Percentiles rank a stretch among this genome's conserved stretches.
phyloP scores from a whole-genome alignment of 257 asterid genomes.

The Hygrophila difformis region DNA sequence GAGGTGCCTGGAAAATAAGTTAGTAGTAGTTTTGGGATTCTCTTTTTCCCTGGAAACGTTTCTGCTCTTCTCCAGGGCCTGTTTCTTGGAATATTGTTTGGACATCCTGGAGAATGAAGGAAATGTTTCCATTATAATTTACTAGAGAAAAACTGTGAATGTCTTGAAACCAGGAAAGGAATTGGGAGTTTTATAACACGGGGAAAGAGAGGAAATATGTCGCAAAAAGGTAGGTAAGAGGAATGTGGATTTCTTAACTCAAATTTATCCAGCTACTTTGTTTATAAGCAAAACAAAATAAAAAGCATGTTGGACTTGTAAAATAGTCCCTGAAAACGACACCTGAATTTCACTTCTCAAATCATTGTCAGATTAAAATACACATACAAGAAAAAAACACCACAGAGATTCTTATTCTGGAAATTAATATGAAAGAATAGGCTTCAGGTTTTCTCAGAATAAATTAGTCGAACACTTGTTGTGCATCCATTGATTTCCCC shows the following conservation, averaged over 20 bases:
- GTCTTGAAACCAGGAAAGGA: neutral
- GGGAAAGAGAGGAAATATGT: too few relatives aligned
- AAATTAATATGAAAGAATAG: constrained; percentile 3
- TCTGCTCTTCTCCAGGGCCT: neutral
- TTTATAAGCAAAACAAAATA: too few relatives aligned
- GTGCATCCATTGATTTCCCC: neutral
- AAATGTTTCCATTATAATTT: neutral
- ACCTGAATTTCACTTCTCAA: too few relatives aligned
- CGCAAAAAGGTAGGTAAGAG: neutral
- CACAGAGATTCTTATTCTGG: constrained; percentile 15
- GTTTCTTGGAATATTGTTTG: neutral
- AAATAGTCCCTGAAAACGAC: too few relatives aligned
- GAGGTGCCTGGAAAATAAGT: constrained; percentile 41
- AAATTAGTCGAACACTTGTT: neutral
- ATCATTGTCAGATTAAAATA: too few relatives aligned
- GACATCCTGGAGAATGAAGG: neutral
- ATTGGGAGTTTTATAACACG: neutral
- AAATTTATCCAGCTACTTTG: too few relatives aligned
- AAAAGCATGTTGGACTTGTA: too few relatives aligned
- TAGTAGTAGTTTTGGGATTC: constrained; percentile 24
- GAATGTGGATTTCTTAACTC: neutral
- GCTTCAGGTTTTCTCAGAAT: neutral
- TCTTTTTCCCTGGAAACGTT: constrained; percentile 33
- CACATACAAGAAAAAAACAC: too few relatives aligned
- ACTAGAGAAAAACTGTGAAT: too few relatives aligned